These are phyloP conservation scores for Rubus idaeus DNA, from an alignment of 306 rosid genomes.

Conservation along the genomic window DNA sequence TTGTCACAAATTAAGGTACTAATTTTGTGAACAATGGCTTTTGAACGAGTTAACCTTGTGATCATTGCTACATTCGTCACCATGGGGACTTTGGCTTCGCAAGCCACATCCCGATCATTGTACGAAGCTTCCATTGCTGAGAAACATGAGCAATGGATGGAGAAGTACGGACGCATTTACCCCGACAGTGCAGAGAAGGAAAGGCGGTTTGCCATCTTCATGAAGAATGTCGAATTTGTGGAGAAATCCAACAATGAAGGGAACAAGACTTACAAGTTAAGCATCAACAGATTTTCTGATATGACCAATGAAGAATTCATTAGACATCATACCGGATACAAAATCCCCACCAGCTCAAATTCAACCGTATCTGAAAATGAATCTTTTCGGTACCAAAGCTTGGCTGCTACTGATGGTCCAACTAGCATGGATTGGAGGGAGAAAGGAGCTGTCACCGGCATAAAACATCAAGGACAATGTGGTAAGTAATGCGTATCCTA, in stretches of 20 bases:
- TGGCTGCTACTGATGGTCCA: neutral
- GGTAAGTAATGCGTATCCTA: neutral
- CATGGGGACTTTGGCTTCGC: constrained; percentile 18
- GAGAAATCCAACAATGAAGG: constrained; percentile 29
- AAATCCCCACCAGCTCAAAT: neutral
- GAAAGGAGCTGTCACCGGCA: neutral
- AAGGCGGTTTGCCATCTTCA: constrained; percentile 29
- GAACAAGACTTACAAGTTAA: constrained; percentile 30
- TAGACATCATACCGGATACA: constrained; percentile 13
- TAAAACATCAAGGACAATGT: neutral
- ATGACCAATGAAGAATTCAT: constrained; percentile 30
- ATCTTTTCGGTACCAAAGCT: constrained; percentile 30
- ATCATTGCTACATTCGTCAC: neutral
- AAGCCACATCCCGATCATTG: constrained; percentile 26
- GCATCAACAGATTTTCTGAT: constrained; percentile 28
- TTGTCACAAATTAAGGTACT: no score
- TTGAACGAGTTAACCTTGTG: neutral
- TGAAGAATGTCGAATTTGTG: constrained; percentile 25
- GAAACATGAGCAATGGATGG: constrained; percentile 37
- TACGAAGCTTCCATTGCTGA: constrained; percentile 8
- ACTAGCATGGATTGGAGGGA: neutral
- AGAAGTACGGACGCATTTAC: constrained; percentile 14
- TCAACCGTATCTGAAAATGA: neutral
- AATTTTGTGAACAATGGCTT: neutral
- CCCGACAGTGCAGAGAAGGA: constrained; percentile 31